Evolutionary conservation across 129 eudicot species (phyloP), one percentile per base, ranked within the genome.

Genomic region (Solidago caesia): DNA sequence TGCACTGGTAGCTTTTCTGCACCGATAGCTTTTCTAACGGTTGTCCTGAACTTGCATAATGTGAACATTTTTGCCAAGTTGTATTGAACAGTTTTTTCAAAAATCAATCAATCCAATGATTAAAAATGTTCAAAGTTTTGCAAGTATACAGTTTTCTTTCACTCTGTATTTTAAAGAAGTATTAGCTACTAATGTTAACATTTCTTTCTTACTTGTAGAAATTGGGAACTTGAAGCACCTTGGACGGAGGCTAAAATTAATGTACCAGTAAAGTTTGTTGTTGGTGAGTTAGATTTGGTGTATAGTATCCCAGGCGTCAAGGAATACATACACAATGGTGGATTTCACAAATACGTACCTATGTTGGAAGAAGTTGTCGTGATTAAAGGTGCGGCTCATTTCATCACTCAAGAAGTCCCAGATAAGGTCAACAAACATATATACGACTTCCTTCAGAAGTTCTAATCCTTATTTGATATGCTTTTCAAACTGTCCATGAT

Each of bases 161-260:
- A 33, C 39, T 33, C 42, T 39, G 44, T 39, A 63, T 39, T 1
- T 1, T 7, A 6, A n/a, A 39, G 4, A 11, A 42, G 59, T 71
- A 14, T 44, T 43, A 5, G 26, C 21, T 12, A 63, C 27, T 1
- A 13, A 44, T 1, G 1, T 42, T 39, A 8, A 72, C 5, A 69
- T 68, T 39, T 14, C 2, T 44, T 43, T 73, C 49, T 45, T 47
- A 45, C 4, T 13, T 78, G 82, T 59, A 85, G 86, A 64, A 76
- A 52, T 14, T 90, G 96, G 96, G 96, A 90, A 66, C 75, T 87
- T 39, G 87, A 75, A 15, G 94, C 93, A 53, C 80, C 96, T 2
- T 90, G 96, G 96, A 84, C 85, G 0, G 76, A 85, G 5, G 86
- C 93, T 61, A 78, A 87, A 72, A 67, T 87, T 6, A 83, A 62